phyloP scores from a whole-genome alignment of 2,329 filamentous ascomycete genomes.

The Epichloe glyceriae region DNA sequence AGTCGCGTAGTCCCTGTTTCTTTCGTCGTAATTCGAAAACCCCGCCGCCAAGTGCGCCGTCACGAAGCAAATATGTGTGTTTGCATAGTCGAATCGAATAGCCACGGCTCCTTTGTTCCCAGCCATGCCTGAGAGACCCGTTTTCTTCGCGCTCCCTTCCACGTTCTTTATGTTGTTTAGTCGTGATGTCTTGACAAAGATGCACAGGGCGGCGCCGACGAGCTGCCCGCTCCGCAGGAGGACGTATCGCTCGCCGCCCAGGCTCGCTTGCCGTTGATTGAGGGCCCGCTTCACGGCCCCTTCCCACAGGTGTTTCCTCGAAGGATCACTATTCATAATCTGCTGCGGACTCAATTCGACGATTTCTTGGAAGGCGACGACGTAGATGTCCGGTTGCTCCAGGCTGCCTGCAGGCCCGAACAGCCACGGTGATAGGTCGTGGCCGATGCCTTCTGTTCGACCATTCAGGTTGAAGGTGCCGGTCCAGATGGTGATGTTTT shows the following conservation, averaged over 20 bases:
- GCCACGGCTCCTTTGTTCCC: constrained; percentile 97
- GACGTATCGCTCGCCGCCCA: constrained; percentile 69
- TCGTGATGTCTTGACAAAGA: constrained; percentile 73
- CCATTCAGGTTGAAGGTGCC: constrained; percentile 96
- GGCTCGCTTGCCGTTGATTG: constrained; percentile 54
- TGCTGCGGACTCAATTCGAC: constrained; percentile 96
- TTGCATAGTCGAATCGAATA: constrained; percentile 88
- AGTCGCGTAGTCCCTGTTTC: constrained; percentile 84
- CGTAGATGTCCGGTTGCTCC: constrained; percentile 70
- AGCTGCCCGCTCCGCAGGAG: constrained; percentile 84
- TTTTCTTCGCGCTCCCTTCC: constrained; percentile 89
- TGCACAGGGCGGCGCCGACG: constrained; percentile 81
- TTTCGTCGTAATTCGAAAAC: constrained; percentile 91
- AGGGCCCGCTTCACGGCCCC: constrained; percentile 62
- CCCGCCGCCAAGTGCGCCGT: constrained; percentile 94
- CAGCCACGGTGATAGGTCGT: constrained; percentile 78
- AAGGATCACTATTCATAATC: constrained; percentile 96
- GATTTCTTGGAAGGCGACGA: constrained; percentile 92
- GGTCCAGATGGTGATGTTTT: constrained; percentile 66
- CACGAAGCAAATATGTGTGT: constrained; percentile 86
- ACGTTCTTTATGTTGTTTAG: constrained; percentile 87
- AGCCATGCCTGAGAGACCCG: constrained; percentile 88
- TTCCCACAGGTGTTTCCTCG: constrained; percentile 77
- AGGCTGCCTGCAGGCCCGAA: constrained; percentile 47
- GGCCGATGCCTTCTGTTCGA: constrained; percentile 59